A percentile compares a stretch with the other conserved stretches of the same genome.
Conservation (phyloP, 495 filamentous ascomycete genomes). For the Monascus purpureus region DNA sequence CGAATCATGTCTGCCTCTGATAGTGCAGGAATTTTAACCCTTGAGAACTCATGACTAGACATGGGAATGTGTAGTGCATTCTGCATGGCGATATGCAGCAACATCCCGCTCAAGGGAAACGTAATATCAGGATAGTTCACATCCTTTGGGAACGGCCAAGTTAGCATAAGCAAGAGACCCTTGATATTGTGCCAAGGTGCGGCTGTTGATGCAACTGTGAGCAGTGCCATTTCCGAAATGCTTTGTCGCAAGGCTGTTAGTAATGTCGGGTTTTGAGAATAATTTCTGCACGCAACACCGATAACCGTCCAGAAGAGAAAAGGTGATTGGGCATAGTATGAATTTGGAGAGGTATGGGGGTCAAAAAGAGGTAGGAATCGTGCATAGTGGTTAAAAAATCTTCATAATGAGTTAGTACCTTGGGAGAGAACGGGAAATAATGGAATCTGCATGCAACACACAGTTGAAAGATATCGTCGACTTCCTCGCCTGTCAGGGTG, state of each 20-base stretch:
- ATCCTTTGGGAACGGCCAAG: constrained; percentile 37
- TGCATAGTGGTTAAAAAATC: constrained; percentile 33
- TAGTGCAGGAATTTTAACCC: constrained; percentile 17
- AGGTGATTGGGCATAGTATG: constrained; percentile 27
- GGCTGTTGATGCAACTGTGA: constrained; percentile 20
- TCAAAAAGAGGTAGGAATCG: constrained; percentile 34
- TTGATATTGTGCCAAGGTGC: constrained; percentile 34
- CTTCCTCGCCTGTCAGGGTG: constrained; percentile 15
- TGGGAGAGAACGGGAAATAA: too few species aligned
- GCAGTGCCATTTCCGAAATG: constrained; percentile 32
- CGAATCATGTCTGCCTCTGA: constrained; percentile 22
- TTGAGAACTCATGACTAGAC: constrained; percentile 34
- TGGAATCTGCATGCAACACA: too few species aligned
- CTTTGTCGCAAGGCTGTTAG: constrained; percentile 21
- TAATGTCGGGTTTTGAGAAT: constrained; percentile 27
- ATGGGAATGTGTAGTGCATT: constrained; percentile 35
- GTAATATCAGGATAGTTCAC: constrained; percentile 25
- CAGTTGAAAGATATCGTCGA: constrained; percentile 25
- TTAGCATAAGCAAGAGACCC: constrained; percentile 30
- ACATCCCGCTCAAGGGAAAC: constrained; percentile 25
- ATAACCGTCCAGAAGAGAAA: constrained; percentile 40
- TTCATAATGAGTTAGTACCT: constrained; percentile 8
- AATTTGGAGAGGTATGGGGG: constrained; percentile 21
- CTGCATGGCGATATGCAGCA: constrained; percentile 35
- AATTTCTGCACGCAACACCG: constrained; percentile 23